phyloP scores from a whole-genome alignment of 140 eudicot genomes.

The Ambrosia hybrid region DNA sequence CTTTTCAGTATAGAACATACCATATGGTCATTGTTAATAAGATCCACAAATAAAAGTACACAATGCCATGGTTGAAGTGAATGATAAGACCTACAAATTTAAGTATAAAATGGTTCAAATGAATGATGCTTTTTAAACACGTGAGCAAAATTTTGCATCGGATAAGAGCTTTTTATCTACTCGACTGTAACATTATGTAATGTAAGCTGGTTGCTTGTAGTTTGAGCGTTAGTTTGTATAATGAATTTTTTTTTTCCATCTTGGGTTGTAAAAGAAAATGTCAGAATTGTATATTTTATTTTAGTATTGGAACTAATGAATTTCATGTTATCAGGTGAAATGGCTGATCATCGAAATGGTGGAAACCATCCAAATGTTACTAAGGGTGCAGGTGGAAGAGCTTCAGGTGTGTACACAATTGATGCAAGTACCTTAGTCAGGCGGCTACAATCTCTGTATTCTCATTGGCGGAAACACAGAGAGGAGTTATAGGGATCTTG shows the following conservation, averaged over 20 bases:
- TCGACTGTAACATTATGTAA: too few species aligned
- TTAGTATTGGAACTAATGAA: constrained; percentile 12
- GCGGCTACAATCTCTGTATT: constrained; percentile 36
- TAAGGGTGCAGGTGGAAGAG: constrained; percentile 21
- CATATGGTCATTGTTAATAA: not conserved
- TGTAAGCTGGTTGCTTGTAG: not conserved
- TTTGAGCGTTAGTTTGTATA: not conserved
- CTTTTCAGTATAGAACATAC: not conserved
- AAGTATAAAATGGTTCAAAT: too few species aligned
- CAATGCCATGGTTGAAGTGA: not conserved
- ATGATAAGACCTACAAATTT: not conserved
- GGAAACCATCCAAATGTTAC: constrained; percentile 25
- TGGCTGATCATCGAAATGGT: constrained; percentile 33
- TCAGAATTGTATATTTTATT: not conserved
- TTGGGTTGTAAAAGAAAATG: not conserved
- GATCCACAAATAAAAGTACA: not conserved
- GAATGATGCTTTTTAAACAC: not conserved
- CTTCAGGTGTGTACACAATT: constrained; percentile 30
- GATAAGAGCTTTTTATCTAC: too few species aligned
- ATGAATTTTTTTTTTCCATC: not conserved
- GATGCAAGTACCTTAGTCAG: constrained; percentile 22
- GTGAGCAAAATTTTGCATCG: not conserved
- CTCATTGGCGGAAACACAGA: constrained; percentile 40
- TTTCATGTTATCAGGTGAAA: constrained; percentile 19
- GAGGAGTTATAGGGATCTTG: constrained; percentile 43